These are phyloP conservation scores for Teunomyces gatunensis DNA, from an alignment of 805 yeast genomes.

Conservation along the genomic window DNA sequence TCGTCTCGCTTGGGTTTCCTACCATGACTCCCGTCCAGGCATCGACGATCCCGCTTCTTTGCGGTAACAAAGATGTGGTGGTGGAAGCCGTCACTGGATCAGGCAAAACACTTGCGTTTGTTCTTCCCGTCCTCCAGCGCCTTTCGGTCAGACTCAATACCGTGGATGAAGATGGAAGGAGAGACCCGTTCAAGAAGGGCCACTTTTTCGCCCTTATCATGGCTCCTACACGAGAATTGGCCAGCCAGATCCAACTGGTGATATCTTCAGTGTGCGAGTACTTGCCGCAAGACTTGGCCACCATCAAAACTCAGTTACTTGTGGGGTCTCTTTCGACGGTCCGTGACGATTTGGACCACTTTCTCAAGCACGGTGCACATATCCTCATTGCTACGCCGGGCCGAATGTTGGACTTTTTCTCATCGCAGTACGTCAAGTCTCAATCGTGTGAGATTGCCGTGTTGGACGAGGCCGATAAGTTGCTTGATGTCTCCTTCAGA, in stretches of 20 bases:
- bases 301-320: conserved; percentile 55
- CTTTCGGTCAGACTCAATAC: conserved; percentile 36
- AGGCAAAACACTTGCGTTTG: conserved; percentile 94
- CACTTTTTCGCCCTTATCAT: conserved; percentile 70
- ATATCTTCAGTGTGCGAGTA: conserved; percentile 56
- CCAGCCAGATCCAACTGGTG: conserved; percentile 70
- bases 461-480: conserved; percentile 90
- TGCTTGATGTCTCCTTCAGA: conserved; percentile 75
- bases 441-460: conserved; percentile 68
- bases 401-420: conserved; percentile 70
- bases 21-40: conserved; percentile 98
- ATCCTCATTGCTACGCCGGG: conserved; percentile 93
- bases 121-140: conserved; percentile 76
- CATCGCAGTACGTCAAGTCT: conserved; percentile 56
- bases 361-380: conserved; percentile 58
- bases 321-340: conserved; percentile 64
- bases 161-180: conserved; percentile 17
- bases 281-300: conserved; percentile 46
- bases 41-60: conserved; percentile 80
- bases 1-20: conserved; percentile 69
- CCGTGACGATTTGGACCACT: conserved; percentile 68
- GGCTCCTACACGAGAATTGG: conserved; percentile 71
- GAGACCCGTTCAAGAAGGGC: conserved; percentile 50
- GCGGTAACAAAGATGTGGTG: conserved; percentile 87
- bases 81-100: conserved; percentile 98